Evolutionary conservation across 2,329 filamentous ascomycete genomes (phyloP).

Genomic region (Beauveria australis): DNA sequence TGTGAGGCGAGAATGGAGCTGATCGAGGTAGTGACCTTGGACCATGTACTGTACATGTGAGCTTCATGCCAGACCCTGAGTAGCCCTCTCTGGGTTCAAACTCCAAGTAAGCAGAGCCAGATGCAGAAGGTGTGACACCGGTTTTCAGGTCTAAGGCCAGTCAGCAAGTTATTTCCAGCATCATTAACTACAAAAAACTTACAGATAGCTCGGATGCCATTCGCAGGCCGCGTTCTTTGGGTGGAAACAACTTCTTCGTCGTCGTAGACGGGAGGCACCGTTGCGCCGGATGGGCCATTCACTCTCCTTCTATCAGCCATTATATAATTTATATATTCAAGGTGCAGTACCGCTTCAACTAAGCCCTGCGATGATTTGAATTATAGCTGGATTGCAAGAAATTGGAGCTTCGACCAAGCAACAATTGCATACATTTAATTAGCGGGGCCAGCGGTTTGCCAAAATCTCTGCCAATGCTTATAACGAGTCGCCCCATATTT

Average conservation of each 20-base stretch:
- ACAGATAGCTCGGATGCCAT: slow-evolving; percentile 60
- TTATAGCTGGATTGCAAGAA: not conserved
- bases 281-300: slow-evolving; percentile 77
- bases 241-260: slow-evolving; percentile 34
- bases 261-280: slow-evolving; percentile 64
- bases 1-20: slow-evolving; percentile 83
- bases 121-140: slow-evolving; percentile 84
- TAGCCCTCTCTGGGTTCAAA: slow-evolving; percentile 43
- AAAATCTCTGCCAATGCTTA: slow-evolving; percentile 14
- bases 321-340: not conserved
- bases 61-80: slow-evolving; percentile 65
- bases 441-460: slow-evolving; percentile 13
- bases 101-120: slow-evolving; percentile 83
- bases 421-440: slow-evolving; percentile 2
- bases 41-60: slow-evolving; percentile 88
- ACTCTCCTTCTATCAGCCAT: slow-evolving; percentile 85
- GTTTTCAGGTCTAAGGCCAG: slow-evolving; percentile 69
- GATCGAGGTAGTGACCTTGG: slow-evolving; percentile 84
- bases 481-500: slow-evolving; percentile 13
- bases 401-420: not conserved
- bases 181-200: slow-evolving; percentile 9
- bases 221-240: slow-evolving; percentile 50
- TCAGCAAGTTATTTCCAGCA: slow-evolving; percentile 8
- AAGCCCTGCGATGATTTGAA: not conserved
- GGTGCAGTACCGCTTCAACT: not conserved